Evolutionary conservation across 495 filamentous ascomycete genomes (phyloP), one percentile per base, ranked within the genome.

Genomic region (Symbiotaphrina buchneri): DNA sequence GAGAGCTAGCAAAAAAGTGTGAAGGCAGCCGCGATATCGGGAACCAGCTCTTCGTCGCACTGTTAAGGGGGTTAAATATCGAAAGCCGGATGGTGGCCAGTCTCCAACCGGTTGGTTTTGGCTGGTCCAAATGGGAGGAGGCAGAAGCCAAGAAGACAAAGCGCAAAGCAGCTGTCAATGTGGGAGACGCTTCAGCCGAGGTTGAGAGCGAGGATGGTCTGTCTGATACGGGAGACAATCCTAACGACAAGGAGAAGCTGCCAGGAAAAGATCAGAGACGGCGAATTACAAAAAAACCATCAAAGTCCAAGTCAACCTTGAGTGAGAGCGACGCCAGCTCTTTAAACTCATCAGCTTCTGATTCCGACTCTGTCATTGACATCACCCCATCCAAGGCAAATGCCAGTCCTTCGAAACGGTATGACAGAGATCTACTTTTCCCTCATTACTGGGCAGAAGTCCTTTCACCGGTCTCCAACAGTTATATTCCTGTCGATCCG

Each of bases 401-500:
- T n/a, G n/a, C n/a, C n/a, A n/a, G n/a, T n/a, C n/a, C n/a, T n/a
- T n/a, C n/a, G n/a, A 10, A 36, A 5, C 6, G 2, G 1, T 13
- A 64, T 67, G 80, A 91, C 39, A 54, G 51, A 6, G 80, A 84
- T 34, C 57, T 92, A 10, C 66, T 65, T 16, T 79, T 74, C 41
- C 87, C 90, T 1, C 75, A 72, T 35, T 99, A 93, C 51, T 99
- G 90, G 87, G 71, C 74, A 2, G 87, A 99, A 43, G 72, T 80
- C 13, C 58, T 82, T 10, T 94, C 81, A 0, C 72, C 82, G 0
- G 58, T 74, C 10, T 78, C 78, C 2, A 62, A 79, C 39, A 73
- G 69, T 30, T 78, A 76, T 27, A 68, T 83, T 21, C 54, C 81
- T 0, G 74, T 94, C 3, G 79, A 90, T 30, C 60, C 81, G 0